Evolutionary conservation across 2,329 filamentous ascomycete genomes (phyloP).

Genomic region (Fusarium decemcellulare): DNA sequence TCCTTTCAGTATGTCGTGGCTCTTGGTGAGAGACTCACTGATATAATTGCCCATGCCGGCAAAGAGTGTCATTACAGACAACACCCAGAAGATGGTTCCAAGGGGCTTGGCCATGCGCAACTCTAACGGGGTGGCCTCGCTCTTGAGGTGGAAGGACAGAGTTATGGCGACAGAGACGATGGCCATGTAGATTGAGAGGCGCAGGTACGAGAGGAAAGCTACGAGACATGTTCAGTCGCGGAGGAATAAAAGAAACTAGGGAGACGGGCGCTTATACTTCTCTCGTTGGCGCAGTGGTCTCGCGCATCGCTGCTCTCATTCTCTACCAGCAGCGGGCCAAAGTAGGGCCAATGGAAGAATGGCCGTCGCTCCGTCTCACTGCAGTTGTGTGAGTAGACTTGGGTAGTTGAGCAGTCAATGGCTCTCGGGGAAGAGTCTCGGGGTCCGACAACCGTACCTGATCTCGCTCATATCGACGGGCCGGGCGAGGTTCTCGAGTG

Average conservation of each 20-base stretch:
- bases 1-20: background rate
- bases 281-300: conserved; percentile 85
- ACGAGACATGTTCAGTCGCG: background rate
- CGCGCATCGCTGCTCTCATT: conserved; percentile 82
- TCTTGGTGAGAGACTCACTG: conserved; percentile 61
- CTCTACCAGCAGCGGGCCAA: conserved; percentile 79
- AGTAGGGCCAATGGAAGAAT: conserved; percentile 63
- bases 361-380: conserved; percentile 16
- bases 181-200: conserved; percentile 90
- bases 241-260: background rate
- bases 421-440: background rate
- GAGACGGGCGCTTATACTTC: conserved; percentile 63
- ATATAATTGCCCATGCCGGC: conserved; percentile 91
- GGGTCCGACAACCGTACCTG: conserved; percentile 47
- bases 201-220: conserved; percentile 91
- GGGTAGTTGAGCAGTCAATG: background rate
- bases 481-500: conserved; percentile 54
- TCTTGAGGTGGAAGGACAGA: conserved; percentile 91
- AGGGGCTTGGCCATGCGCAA: conserved; percentile 84
- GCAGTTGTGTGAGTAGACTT: no score
- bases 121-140: conserved; percentile 78
- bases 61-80: conserved; percentile 82
- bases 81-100: conserved; percentile 88
- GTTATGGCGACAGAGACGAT: conserved; percentile 92
- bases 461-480: conserved; percentile 63